Evolutionary conservation across 176 grass and related monocot species (phyloP), one percentile per base, ranked within the genome.

Genomic region (Puccinellia tenuiflora): DNA sequence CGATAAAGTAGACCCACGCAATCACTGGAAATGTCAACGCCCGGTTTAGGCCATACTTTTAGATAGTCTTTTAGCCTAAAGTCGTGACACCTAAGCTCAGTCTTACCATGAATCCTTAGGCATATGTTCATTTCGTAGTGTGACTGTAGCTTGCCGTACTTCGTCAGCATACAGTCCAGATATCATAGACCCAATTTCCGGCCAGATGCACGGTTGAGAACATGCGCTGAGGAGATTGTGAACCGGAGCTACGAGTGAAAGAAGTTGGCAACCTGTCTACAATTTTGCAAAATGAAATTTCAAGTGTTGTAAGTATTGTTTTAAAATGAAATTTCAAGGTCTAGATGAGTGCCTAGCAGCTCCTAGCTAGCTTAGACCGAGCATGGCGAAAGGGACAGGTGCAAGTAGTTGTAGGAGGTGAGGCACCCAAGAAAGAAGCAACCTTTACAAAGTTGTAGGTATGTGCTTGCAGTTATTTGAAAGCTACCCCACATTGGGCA

Each of bases 381-480:
- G 75, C 38, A 57, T 31, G n/a, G 78, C 47, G 84, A 73, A 79
- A 83, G 46, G 46, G 65, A 83, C 46, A 6, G 10, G 20, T 38
- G 78, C 78, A 64, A 64, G n/a, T 74, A 39, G 46, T 5, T 6
- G 30, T 26, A 76, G 60, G 83, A 43, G 70, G 52, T 81, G 70
- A 89, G 59, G 60, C 30, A 15, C 51, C 79, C 83, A 53, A 85
- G 24, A 69, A 81, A 74, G 45, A 74, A 21, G 45, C 46, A 51
- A 45, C 68, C 68, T 80, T 88, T 75, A 75, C 75, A 67, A 47
- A 71, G 46, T 14, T 66, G 76, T 79, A 85, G 67, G 6, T 65
- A 59, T 82, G 87, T 48, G 76, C 48, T 67, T 88, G 87, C 68
- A 80, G 67, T 46, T 88, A 65, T 79, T 79, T 61, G 76, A 76